These are phyloP conservation scores for Fraxinus pennsylvanica DNA, from an alignment of 257 asterid genomes.

Conservation along the genomic window DNA sequence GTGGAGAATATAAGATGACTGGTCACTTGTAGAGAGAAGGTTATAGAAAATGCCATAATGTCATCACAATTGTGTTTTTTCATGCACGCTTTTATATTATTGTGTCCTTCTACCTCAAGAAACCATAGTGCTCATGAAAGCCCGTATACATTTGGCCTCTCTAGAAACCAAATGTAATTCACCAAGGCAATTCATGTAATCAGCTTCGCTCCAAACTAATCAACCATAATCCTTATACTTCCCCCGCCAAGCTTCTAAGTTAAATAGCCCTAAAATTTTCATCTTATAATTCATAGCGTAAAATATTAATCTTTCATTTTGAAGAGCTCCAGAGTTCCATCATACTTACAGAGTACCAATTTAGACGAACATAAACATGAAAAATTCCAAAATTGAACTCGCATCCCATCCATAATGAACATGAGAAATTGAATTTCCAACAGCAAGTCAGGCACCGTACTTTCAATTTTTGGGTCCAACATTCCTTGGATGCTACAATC, in stretches of 20 bases:
- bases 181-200: not conserved
- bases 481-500: no score
- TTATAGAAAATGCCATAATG: not conserved
- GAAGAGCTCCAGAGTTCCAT: not conserved
- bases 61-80: not conserved
- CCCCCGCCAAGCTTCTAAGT: not conserved
- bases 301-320: not conserved
- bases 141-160: not conserved
- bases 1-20: not conserved
- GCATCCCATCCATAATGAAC: not conserved
- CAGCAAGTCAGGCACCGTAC: not conserved
- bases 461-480: no score
- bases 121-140: not conserved
- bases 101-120: not conserved
- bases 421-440: conserved; percentile 11
- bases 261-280: not conserved
- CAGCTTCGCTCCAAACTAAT: not conserved
- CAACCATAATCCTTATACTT: not conserved
- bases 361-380: not conserved
- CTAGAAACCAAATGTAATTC: not conserved
- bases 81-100: not conserved
- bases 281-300: not conserved
- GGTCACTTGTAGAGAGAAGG: not conserved
- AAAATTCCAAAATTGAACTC: not conserved
- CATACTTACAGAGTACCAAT: not conserved